Conservation (phyloP, 768 basidiomycete genomes). For the Leccinum variicolor region DNA sequence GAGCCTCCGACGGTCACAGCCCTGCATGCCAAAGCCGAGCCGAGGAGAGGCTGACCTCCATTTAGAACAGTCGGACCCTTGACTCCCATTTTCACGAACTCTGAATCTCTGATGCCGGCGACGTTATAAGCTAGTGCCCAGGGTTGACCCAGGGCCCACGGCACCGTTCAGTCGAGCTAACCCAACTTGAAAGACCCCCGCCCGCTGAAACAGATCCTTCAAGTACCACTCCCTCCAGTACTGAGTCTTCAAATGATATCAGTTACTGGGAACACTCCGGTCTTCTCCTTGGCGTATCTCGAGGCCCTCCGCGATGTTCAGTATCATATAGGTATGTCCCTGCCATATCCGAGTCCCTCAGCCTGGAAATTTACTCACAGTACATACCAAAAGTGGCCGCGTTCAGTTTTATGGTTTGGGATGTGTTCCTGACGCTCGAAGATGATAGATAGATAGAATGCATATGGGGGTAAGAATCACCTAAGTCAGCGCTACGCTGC, state of each 20-base stretch:
- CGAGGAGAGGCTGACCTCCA: too few relatives aligned
- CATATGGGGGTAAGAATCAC: constrained; percentile 28
- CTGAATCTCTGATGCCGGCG: too few relatives aligned
- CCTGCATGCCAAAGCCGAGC: too few relatives aligned
- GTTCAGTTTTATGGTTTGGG: constrained; percentile 26
- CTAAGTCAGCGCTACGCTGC: too few relatives aligned
- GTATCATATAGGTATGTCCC: constrained; percentile 10
- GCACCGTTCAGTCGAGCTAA: too few relatives aligned
- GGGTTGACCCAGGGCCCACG: too few relatives aligned
- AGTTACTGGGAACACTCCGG: not conserved
- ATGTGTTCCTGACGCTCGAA: constrained; percentile 22
- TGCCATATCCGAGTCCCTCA: not conserved
- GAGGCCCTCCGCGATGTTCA: constrained; percentile 3
- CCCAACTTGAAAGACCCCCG: too few relatives aligned
- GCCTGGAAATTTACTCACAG: not conserved
- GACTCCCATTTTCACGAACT: too few relatives aligned
- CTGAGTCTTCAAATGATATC: constrained; percentile 4
- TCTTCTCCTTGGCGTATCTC: constrained; percentile 4
- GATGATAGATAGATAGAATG: constrained; percentile 27
- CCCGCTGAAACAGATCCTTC: too few relatives aligned
- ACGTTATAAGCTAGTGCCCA: too few relatives aligned
- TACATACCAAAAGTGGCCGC: constrained; percentile 21
- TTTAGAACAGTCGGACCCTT: too few relatives aligned
- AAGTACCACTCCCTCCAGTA: not conserved
- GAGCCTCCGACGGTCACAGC: too few relatives aligned